Conservation (phyloP, 1,284 basidiomycete genomes). For the Stygiomarasmius scandens region DNA sequence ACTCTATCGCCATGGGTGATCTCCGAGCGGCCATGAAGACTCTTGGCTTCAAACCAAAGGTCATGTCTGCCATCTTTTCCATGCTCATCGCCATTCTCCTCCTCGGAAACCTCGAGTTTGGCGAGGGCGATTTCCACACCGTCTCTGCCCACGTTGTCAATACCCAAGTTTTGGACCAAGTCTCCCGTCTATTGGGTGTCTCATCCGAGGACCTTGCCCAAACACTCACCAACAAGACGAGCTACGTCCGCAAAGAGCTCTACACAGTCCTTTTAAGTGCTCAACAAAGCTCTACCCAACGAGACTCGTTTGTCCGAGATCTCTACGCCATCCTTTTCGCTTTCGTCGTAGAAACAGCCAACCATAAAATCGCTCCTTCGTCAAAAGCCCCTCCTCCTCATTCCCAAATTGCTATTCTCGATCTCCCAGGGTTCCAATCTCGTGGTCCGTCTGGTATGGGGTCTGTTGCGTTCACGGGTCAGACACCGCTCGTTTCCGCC, state of each 20-base stretch:
- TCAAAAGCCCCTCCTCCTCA: constrained; percentile 54
- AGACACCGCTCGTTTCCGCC: constrained; percentile 69
- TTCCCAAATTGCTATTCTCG: constrained; percentile 78
- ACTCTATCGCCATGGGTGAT: constrained; percentile 83
- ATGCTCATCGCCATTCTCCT: constrained; percentile 83
- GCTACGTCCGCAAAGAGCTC: constrained; percentile 86
- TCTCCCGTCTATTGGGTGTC: constrained; percentile 76
- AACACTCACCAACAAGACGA: constrained; percentile 82
- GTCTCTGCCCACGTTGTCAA: constrained; percentile 74
- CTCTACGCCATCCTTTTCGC: constrained; percentile 92
- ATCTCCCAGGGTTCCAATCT: constrained; percentile 84
- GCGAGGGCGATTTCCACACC: constrained; percentile 70
- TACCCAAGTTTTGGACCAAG: constrained; percentile 67
- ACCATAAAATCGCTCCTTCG: constrained; percentile 74
- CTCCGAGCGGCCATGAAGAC: constrained; percentile 78
- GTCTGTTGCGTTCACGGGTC: constrained; percentile 61
- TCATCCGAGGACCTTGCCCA: constrained; percentile 75
- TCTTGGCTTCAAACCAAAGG: constrained; percentile 89
- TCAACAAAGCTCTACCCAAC: constrained; percentile 72
- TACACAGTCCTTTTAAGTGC: constrained; percentile 81
- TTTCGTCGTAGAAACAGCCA: constrained; percentile 88
- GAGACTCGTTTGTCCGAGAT: constrained; percentile 80
- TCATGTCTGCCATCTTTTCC: constrained; percentile 80
- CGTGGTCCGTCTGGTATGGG: constrained; percentile 64
- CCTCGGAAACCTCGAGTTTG: constrained; percentile 84